Percentiles rank a stretch among this genome's conserved stretches.
These are phyloP conservation scores for Pseudozyma thailandica DNA, from an alignment of 1,284 basidiomycete species.

Conservation along the genomic window DNA sequence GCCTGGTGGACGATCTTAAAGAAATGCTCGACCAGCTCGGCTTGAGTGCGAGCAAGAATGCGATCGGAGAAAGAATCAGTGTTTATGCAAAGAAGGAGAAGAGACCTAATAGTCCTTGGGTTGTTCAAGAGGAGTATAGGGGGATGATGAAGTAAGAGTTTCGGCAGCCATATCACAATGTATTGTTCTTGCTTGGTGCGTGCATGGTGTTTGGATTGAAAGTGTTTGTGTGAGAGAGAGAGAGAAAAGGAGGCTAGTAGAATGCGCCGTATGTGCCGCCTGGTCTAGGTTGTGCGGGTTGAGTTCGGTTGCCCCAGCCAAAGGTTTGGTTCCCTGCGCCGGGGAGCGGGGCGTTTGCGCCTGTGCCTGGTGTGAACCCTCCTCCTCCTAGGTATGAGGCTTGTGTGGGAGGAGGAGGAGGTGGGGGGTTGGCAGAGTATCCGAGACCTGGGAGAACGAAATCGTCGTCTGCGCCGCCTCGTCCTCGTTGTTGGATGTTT, in stretches of 20 bases:
- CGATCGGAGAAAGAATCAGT: slow-evolving; percentile 49
- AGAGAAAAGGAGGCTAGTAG: slow-evolving; percentile 17
- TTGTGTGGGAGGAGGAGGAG: background rate
- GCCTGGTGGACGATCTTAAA: slow-evolving; percentile 57
- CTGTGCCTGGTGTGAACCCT: slow-evolving; percentile 29
- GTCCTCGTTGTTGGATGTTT: background rate
- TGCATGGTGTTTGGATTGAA: no score
- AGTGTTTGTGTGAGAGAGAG: background rate
- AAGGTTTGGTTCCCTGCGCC: slow-evolving; percentile 6
- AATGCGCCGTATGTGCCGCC: slow-evolving; percentile 42
- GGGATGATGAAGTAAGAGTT: slow-evolving; percentile 3
- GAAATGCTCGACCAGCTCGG: slow-evolving; percentile 50
- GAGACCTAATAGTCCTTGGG: slow-evolving; percentile 47
- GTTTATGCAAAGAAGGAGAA: slow-evolving; percentile 55
- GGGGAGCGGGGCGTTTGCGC: slow-evolving; percentile 20
- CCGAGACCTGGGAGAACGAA: slow-evolving; percentile 32
- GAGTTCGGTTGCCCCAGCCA: slow-evolving; percentile 11
- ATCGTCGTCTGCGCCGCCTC: slow-evolving; percentile 13
- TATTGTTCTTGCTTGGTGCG: background rate
- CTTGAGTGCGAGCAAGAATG: slow-evolving; percentile 53
- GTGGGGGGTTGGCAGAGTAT: background rate
- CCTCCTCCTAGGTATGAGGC: background rate
- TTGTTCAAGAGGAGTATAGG: slow-evolving; percentile 51
- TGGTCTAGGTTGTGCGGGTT: slow-evolving; percentile 12
- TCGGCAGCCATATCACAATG: background rate